Evolutionary conservation across 495 filamentous ascomycete genomes (phyloP), one percentile per base, ranked within the genome.

Genomic region (Penicillium chermesinum): DNA sequence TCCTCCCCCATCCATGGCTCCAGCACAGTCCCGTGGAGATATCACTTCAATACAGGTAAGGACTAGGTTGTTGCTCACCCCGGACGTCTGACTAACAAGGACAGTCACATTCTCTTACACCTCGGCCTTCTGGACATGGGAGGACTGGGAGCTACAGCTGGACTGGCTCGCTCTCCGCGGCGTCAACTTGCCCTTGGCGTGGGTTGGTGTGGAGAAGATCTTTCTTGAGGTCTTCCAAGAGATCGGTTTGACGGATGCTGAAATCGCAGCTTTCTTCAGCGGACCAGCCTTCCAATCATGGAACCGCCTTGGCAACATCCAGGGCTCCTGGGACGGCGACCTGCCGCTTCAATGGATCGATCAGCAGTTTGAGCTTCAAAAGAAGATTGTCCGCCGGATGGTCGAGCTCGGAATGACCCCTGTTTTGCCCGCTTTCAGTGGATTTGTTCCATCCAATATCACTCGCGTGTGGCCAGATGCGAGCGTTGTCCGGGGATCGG

Each of bases 251-350:
- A 70, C 63, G 7, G 62, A 76, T 14, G 45, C 57, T 15, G 70
- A 79, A 32, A 75, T 78, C 34, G 40, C 59, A 0, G 54, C 64
- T 2, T 79, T 71, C 48, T 44, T 80, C 10, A 74, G 67, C 45
- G 75, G 77, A 0, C 75, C 75, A 2, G 74, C 75, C 0, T 80
- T 80, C 39, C 69, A 75, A 45, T 67, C 75, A n/a, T 80, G 77
- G 77, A 78, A 80, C 37, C 69, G 72, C 7, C 74, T 80, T 45
- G 77, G 75, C 3, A 80, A 80, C 38, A 78, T 78, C 32, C 75
- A 79, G 54, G 75, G 75, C 1, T 73, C 67, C 3, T 76, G 71
- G 72, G 59, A 60, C 17, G 73, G 71, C 13, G 55, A 64, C 13
- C 44, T 76, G n/a, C 74, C 74, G 1, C 48, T 53, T 22, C 44